A percentile compares a stretch with the other conserved stretches of the same genome.
Conservation (phyloP, 2,329 filamentous ascomycete species). For the Xylaria sp. region DNA sequence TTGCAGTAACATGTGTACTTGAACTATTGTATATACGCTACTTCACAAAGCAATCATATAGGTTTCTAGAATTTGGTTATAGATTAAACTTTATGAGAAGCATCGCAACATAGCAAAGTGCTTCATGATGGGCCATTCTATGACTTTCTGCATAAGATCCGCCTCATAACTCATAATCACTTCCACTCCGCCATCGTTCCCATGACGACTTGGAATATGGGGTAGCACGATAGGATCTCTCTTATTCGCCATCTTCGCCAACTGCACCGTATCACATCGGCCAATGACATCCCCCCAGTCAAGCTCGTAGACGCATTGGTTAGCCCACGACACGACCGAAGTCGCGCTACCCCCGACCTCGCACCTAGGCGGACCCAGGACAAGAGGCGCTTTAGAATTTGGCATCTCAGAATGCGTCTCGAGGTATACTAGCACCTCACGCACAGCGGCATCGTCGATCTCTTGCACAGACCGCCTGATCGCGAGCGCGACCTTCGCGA, state of each 20-base stretch:
- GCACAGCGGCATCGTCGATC: slow-evolving; percentile 39
- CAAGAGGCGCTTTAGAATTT: slow-evolving; percentile 11
- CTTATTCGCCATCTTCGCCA: slow-evolving; percentile 38
- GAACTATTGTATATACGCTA: slow-evolving; percentile 18
- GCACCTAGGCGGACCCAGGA: slow-evolving; percentile 18
- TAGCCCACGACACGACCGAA: slow-evolving; percentile 51
- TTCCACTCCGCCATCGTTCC: slow-evolving; percentile 39
- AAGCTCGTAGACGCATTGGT: slow-evolving; percentile 44
- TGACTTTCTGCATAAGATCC: slow-evolving; percentile 37
- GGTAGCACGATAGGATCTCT: slow-evolving; percentile 48
- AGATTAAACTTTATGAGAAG: slow-evolving; percentile 31
- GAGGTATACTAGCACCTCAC: slow-evolving; percentile 39
- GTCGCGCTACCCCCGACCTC: slow-evolving; percentile 31
- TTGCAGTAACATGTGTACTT: neutral
- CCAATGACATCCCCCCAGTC: slow-evolving; percentile 45
- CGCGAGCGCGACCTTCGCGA: slow-evolving; percentile 40
- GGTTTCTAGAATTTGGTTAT: neutral
- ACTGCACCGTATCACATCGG: slow-evolving; percentile 46
- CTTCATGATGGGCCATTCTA: slow-evolving; percentile 33
- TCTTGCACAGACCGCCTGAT: slow-evolving; percentile 39
- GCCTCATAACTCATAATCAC: slow-evolving; percentile 44
- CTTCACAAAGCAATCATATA: neutral
- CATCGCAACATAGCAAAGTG: slow-evolving; percentile 41
- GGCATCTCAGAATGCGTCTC: slow-evolving; percentile 22
- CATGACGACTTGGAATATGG: slow-evolving; percentile 36